Base-by-base conservation (phyloP, 192 early-diverging fungal species). In the Rhizophagus clarus region DNA sequence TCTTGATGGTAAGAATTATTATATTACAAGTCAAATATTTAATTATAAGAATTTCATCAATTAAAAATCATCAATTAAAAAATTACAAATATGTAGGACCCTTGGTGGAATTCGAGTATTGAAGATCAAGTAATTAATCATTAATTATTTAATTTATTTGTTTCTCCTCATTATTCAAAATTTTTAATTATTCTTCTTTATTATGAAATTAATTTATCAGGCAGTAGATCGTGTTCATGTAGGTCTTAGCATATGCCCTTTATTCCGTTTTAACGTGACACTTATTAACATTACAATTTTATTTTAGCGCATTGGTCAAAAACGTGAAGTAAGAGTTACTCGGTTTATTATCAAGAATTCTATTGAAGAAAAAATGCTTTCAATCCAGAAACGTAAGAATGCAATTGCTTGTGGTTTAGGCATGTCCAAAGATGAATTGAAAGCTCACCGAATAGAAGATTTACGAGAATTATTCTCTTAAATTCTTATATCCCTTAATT, bases 281-380 rank as follows among this genome's bases (percentile, higher is more conserved):
- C 20, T 22, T 56, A 56, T 20, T 56, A 56, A 20, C 7, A 56
- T 56, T 56, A 22, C 6, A 5, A 7, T 22, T 56, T 56, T 56
- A 2, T 56, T 56, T 56, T 56, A 56, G 80, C 89, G 94, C 10
- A 90, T 95, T 32, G 94, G 94, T 31, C 94, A 95, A 82, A 84
- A 73, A 12, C 67, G 81, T 26, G 88, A 89, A 5, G 92, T 95
- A 12, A 76, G 88, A 17, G 93, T 95, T 2, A 90, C 87, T 26
- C 87, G 93, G 45, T 90, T 93, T 64, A 87, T 95, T 79, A 85
- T 94, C 28, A 76, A 88, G 28, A 84, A 89, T 66, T 91, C 93
- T 74, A 92, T 98, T 3, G 97, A 98, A 80, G 95, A 97, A 84
- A 91, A 91, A 82, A 96, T 98, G 74, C 79, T 96, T 80, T 76